phyloP scores from a whole-genome alignment of 768 basidiomycete species.

The Hygrocybe punicea region DNA sequence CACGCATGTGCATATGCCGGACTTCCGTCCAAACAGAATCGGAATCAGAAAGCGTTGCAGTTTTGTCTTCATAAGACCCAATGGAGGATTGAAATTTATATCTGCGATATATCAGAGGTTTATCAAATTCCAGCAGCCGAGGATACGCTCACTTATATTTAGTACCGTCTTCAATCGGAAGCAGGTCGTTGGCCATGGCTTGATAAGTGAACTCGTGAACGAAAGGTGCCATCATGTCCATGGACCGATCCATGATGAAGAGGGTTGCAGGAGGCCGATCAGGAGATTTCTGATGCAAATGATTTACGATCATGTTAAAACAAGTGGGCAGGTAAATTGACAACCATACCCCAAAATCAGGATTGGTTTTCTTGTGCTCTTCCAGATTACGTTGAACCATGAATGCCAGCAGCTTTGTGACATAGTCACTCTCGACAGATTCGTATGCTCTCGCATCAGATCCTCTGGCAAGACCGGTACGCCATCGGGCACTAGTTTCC shows the following conservation, averaged over 20 bases:
- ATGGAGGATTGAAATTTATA: conserved; percentile 91
- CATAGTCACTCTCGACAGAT: conserved; percentile 68
- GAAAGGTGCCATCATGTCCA: conserved; percentile 89
- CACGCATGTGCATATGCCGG: conserved; percentile 98
- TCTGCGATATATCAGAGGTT: conserved; percentile 36
- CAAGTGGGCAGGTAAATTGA: background rate
- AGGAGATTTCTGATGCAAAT: conserved; percentile 44
- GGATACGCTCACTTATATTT: conserved; percentile 72
- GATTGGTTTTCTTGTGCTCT: conserved; percentile 80
- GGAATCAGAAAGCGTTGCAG: conserved; percentile 76
- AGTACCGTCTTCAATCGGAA: conserved; percentile 81
- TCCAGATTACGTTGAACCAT: conserved; percentile 83
- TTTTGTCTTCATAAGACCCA: conserved; percentile 85
- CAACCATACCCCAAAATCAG: conserved; percentile 79
- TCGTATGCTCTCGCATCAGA: conserved; percentile 66
- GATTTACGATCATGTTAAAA: background rate
- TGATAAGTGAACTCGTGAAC: conserved; percentile 99
- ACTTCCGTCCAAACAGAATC: conserved; percentile 91
- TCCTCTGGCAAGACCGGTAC: conserved; percentile 76
- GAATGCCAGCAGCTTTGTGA: conserved; percentile 78
- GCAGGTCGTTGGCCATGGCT: conserved; percentile 94
- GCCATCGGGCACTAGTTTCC: conserved; percentile 68
- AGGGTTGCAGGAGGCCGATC: conserved; percentile 77
- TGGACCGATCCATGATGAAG: conserved; percentile 92
- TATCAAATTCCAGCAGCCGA: background rate